Evolutionary conservation across 768 basidiomycete genomes (phyloP).

Genomic region (Collybiopsis confluens): DNA sequence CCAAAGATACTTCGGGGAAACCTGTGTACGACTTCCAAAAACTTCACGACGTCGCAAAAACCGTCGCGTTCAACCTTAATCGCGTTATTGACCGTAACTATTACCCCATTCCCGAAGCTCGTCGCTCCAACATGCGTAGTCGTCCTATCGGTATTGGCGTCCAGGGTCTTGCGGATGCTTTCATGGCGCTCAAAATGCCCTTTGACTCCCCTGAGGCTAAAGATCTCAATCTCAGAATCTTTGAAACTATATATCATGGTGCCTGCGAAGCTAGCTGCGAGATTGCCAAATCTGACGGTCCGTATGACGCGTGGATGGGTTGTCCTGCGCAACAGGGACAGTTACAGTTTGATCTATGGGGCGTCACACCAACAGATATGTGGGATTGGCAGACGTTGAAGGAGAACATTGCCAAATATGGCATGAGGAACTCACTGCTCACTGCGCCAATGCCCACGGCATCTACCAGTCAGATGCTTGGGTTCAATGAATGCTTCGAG

Average conservation of each 20-base stretch:
- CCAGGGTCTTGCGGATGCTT: constrained; percentile 95
- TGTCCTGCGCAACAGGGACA: constrained; percentile 86
- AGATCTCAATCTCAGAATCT: constrained; percentile 90
- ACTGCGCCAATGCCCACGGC: constrained; percentile 99
- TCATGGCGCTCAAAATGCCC: constrained; percentile 95
- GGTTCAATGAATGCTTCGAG: constrained; percentile 99
- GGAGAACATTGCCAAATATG: constrained; percentile 75
- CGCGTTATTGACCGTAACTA: constrained; percentile 92
- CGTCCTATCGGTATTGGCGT: constrained; percentile 97
- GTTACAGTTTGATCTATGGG: constrained; percentile 96
- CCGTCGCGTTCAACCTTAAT: constrained; percentile 91
- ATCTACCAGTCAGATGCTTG: constrained; percentile 96
- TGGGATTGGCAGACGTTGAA: constrained; percentile 95
- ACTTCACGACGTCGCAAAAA: constrained; percentile 90
- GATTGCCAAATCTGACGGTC: constrained; percentile 71
- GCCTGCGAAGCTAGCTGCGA: constrained; percentile 90
- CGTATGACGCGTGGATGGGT: constrained; percentile 87
- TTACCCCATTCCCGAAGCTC: constrained; percentile 91
- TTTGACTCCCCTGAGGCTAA: constrained; percentile 89
- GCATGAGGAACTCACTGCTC: constrained; percentile 86
- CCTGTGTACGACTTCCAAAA: constrained; percentile 86
- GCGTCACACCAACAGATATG: constrained; percentile 77
- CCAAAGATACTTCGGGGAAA: constrained; percentile 25
- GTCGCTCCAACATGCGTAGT: constrained; percentile 92
- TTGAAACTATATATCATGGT: constrained; percentile 98